Percentiles rank a stretch among this genome's conserved stretches.
Evolutionary conservation across 176 grass and related monocot genomes (phyloP).

Genomic region (Pontederia paniculata): DNA sequence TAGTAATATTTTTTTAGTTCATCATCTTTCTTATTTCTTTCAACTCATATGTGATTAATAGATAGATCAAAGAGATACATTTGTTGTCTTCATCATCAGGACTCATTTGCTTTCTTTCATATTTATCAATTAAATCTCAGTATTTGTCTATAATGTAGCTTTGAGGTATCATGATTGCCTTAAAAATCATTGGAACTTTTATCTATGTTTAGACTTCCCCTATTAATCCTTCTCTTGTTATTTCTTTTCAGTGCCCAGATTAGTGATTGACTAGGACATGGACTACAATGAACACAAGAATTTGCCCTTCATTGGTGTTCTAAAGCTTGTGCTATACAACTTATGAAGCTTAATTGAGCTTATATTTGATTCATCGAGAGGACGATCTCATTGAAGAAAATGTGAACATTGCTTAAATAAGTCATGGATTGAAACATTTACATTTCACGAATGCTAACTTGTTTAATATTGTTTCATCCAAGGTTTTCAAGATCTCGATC

Average conservation of each 20-base stretch:
- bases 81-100: neutral
- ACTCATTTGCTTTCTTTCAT: neutral
- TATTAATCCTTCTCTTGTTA: neutral
- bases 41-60: no score
- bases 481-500: no score
- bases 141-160: constrained; percentile 80
- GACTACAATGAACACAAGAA: constrained; percentile 83
- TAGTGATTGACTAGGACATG: constrained; percentile 86
- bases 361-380: neutral
- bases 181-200: no score
- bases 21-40: no score
- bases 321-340: constrained; percentile 61
- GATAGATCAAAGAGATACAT: no score
- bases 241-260: constrained; percentile 75
- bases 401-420: no score
- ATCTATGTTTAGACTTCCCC: no score
- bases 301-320: constrained; percentile 71
- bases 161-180: no score
- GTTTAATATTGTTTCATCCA: no score
- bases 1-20: no score
- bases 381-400: no score
- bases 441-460: no score
- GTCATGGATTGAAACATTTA: neutral
- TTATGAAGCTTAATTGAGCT: constrained; percentile 13
- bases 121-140: constrained; percentile 13